Evolutionary conservation across 768 basidiomycete genomes (phyloP).

Genomic region (Chlorophyllum brunneum): DNA sequence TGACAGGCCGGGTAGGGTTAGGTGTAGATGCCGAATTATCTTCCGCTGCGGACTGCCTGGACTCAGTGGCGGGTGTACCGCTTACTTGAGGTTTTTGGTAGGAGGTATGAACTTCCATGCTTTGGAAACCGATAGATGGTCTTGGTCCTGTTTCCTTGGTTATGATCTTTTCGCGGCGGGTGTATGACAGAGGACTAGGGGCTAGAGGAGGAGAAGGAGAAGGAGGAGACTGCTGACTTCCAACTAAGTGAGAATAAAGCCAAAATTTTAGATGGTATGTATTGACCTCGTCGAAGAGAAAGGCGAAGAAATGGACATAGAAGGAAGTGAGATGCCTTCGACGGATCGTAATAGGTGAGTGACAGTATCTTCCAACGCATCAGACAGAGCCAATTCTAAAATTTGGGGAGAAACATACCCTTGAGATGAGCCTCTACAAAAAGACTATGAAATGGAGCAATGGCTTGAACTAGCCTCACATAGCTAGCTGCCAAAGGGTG

Average conservation of each 20-base stretch:
- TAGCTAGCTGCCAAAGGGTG: slow-evolving; percentile 34
- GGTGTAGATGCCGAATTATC: not conserved
- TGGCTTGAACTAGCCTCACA: slow-evolving; percentile 26
- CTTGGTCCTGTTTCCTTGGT: too few species aligned
- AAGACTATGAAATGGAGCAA: slow-evolving; percentile 23
- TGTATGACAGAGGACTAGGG: not conserved
- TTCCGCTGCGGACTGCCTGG: not conserved
- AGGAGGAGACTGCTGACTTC: not conserved
- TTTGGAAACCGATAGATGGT: not conserved
- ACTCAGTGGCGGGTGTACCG: not conserved
- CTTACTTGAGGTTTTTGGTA: not conserved
- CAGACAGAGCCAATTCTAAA: not conserved
- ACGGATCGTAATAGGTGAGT: slow-evolving; percentile 10
- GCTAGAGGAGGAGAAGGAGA: not conserved
- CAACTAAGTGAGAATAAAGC: not conserved
- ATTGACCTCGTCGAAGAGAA: not conserved
- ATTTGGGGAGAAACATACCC: slow-evolving; percentile 20
- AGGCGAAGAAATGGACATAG: not conserved
- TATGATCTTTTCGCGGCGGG: not conserved
- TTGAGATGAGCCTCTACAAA: slow-evolving; percentile 33
- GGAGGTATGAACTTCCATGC: not conserved
- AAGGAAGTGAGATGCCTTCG: slow-evolving; percentile 1
- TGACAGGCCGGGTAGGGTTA: not conserved
- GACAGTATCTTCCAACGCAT: slow-evolving; percentile 2
- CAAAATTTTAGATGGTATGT: not conserved